phyloP scores from a whole-genome alignment of 352 stramenopile species.

The Salisapilia sapeloensis region DNA sequence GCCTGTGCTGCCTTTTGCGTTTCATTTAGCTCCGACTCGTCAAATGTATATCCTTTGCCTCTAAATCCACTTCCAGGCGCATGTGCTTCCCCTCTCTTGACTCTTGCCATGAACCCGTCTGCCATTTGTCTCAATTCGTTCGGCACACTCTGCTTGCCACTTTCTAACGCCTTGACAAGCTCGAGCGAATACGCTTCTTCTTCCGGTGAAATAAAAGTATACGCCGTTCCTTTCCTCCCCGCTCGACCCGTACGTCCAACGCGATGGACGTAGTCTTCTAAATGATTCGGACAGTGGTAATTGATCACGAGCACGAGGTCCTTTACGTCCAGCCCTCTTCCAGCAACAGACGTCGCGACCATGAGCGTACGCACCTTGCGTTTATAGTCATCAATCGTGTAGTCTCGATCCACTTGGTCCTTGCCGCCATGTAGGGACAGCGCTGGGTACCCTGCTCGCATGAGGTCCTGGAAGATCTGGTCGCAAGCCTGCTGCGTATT shows the following conservation, averaged over 20 bases:
- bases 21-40: conserved; percentile 94
- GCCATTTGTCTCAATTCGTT: conserved; percentile 84
- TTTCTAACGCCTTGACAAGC: conserved; percentile 92
- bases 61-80: conserved; percentile 95
- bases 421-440: conserved; percentile 97
- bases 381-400: conserved; percentile 99
- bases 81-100: conserved; percentile 89
- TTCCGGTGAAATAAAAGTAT: conserved; percentile 97
- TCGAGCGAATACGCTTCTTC: conserved; percentile 96
- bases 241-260: conserved; percentile 93
- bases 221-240: conserved; percentile 93
- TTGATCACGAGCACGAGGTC: conserved; percentile 98
- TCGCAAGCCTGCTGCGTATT: conserved; percentile 97
- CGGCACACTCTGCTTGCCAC: conserved; percentile 57
- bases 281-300: conserved; percentile 98
- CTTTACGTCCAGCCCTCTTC: conserved; percentile 96
- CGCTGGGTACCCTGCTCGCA: conserved; percentile 90
- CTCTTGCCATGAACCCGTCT: conserved; percentile 93
- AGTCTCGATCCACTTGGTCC: conserved; percentile 98
- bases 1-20: conserved; percentile 86
- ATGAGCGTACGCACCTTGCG: conserved; percentile 84
- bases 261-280: conserved; percentile 99
- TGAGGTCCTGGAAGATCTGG: conserved; percentile 93
- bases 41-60: conserved; percentile 97
- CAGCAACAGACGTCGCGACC: conserved; percentile 93